A percentile compares a stretch with the other conserved stretches of the same genome.
Conservation (phyloP, 768 basidiomycete genomes). For the Boletus rubropictus region DNA sequence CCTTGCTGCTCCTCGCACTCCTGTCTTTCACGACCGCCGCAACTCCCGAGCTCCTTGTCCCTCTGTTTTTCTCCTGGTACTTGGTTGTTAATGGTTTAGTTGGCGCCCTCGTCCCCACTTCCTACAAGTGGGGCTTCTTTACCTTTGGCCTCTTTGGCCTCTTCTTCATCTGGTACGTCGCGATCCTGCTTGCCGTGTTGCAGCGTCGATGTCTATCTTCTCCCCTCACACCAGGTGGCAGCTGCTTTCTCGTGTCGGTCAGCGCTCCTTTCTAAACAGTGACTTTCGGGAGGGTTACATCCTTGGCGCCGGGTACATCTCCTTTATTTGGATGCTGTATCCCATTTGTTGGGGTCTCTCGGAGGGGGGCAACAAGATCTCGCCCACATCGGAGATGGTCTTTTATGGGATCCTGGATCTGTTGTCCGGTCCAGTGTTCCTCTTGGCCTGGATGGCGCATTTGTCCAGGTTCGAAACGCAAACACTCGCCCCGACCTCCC, state of each 20-base stretch:
- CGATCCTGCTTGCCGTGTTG: conserved; percentile 10
- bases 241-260: conserved; percentile 25
- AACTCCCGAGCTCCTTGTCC: conserved; percentile 41
- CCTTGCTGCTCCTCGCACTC: conserved; percentile 43
- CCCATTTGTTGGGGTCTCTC: conserved; percentile 53
- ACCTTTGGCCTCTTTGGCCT: conserved; percentile 42
- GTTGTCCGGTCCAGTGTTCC: conserved; percentile 35
- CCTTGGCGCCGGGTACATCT: conserved; percentile 38
- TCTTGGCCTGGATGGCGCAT: conserved; percentile 28
- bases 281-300: conserved; percentile 27
- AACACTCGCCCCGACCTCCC: conserved; percentile 3
- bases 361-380: conserved; percentile 48
- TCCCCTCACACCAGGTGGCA: conserved; percentile 19
- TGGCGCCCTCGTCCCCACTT: conserved; percentile 44
- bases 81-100: conserved; percentile 43
- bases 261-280: conserved; percentile 23
- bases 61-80: conserved; percentile 36
- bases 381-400: conserved; percentile 48
- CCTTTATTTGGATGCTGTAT: conserved; percentile 54
- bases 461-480: background rate
- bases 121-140: conserved; percentile 53
- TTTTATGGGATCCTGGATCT: conserved; percentile 47
- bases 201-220: background rate
- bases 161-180: conserved; percentile 44
- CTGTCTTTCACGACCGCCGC: conserved; percentile 44